Evolutionary conservation across 768 basidiomycete species (phyloP).

Genomic region (Phanerochaete carnosa): DNA sequence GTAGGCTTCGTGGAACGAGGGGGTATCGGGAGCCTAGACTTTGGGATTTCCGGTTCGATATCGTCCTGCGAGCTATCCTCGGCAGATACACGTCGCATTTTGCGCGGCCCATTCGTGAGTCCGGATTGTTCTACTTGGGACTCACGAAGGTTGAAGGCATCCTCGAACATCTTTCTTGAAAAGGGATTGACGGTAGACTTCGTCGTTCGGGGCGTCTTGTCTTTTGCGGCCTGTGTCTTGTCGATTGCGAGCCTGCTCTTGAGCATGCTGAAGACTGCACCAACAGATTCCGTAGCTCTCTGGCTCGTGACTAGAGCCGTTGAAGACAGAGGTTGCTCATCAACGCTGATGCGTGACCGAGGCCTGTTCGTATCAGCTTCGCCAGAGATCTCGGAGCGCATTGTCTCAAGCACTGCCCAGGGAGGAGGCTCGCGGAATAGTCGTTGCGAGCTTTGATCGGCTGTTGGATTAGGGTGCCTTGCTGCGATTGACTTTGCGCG

Average conservation of each 20-base stretch:
- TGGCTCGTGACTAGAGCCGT: not conserved
- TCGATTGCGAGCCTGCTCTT: not conserved
- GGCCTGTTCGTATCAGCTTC: not conserved
- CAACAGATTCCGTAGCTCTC: not conserved
- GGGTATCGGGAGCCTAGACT: not conserved
- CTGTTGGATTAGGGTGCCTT: not conserved
- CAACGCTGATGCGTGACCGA: not conserved
- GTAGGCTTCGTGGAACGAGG: conserved; percentile 3
- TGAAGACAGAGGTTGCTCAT: not conserved
- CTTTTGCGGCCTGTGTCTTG: not conserved
- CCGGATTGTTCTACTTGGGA: not conserved
- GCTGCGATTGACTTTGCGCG: not conserved
- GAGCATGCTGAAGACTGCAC: conserved; percentile 5
- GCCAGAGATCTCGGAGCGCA: not conserved
- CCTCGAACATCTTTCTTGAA: not conserved
- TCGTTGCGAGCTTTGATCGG: not conserved
- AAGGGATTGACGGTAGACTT: conserved; percentile 3
- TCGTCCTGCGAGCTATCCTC: not conserved
- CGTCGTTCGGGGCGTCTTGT: not conserved
- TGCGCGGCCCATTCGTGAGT: not conserved
- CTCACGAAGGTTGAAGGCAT: not conserved
- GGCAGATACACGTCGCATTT: not conserved
- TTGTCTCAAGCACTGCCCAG: conserved; percentile 12
- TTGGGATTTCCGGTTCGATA: not conserved
- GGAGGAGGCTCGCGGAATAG: conserved; percentile 22